phyloP scores from a whole-genome alignment of 2,329 filamentous ascomycete genomes.

The Didymella arachidicola region DNA sequence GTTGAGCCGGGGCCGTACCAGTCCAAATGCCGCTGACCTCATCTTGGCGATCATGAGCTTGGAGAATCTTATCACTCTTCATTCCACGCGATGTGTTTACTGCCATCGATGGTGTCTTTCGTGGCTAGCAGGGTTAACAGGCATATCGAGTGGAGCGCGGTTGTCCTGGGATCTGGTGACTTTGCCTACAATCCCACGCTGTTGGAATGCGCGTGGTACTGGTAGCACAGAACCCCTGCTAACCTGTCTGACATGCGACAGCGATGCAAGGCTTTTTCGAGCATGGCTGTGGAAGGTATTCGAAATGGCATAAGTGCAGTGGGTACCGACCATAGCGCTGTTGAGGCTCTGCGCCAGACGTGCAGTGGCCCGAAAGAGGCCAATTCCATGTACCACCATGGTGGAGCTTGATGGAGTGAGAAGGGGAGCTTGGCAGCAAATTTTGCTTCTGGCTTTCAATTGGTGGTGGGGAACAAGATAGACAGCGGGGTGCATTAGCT shows the following conservation, averaged over 20 bases:
- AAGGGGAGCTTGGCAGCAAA: slow-evolving; percentile 24
- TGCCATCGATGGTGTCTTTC: not conserved
- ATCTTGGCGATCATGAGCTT: slow-evolving; percentile 18
- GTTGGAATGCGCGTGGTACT: slow-evolving; percentile 1
- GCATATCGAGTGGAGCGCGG: not conserved
- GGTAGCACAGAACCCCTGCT: slow-evolving; percentile 8
- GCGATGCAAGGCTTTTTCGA: slow-evolving; percentile 12
- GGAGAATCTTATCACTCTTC: slow-evolving; percentile 11
- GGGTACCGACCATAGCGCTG: slow-evolving; percentile 6
- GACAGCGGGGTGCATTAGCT: slow-evolving; percentile 41
- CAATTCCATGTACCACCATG: slow-evolving; percentile 8
- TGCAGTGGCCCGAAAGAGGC: not conserved
- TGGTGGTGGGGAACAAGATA: slow-evolving; percentile 19
- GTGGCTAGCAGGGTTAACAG: not conserved
- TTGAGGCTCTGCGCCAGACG: slow-evolving; percentile 23
- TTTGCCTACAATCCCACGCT: not conserved
- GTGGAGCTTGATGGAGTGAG: slow-evolving; percentile 19
- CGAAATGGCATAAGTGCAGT: slow-evolving; percentile 15
- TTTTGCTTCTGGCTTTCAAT: slow-evolving; percentile 37
- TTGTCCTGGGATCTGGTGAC: not conserved
- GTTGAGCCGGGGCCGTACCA: slow-evolving; percentile 8
- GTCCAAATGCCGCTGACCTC: slow-evolving; percentile 17
- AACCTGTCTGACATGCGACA: slow-evolving; percentile 10
- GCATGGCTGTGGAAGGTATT: slow-evolving; percentile 5
- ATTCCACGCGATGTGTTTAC: not conserved